Conservation (phyloP, 768 basidiomycete genomes). For the Dacryopinax primogenitus region DNA sequence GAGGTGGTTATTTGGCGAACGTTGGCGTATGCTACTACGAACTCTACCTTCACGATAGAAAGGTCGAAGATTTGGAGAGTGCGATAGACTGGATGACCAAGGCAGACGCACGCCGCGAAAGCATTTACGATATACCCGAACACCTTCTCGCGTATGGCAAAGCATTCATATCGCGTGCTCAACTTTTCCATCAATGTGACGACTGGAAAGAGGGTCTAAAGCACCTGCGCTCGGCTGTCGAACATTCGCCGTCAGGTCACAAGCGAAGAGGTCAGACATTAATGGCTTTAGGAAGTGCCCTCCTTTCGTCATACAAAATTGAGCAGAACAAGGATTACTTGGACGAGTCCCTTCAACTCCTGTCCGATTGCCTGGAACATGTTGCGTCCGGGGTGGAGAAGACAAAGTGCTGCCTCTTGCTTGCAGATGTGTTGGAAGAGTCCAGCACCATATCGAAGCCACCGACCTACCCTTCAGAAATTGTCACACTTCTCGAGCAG, state of each 20-base stretch:
- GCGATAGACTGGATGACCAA: neutral
- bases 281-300: neutral
- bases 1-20: neutral
- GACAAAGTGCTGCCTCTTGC: neutral
- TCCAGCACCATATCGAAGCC: neutral
- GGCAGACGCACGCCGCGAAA: neutral
- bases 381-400: neutral
- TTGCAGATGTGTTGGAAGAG: neutral
- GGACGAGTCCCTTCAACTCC: neutral
- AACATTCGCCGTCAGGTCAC: neutral
- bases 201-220: neutral
- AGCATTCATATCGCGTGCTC: neutral
- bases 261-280: neutral
- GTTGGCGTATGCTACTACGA: constrained; percentile 1
- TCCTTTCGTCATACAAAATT: neutral
- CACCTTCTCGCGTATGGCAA: constrained; percentile 2
- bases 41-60: neutral
- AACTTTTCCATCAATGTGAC: neutral
- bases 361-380: neutral
- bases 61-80: neutral
- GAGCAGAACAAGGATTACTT: neutral
- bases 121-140: neutral
- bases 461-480: neutral
- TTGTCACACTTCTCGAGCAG: neutral
- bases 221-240: neutral